Percentiles rank a stretch among this genome's conserved stretches.
phyloP scores from a whole-genome alignment of 768 basidiomycete species.

The Hortiboletus flavorubellus region DNA sequence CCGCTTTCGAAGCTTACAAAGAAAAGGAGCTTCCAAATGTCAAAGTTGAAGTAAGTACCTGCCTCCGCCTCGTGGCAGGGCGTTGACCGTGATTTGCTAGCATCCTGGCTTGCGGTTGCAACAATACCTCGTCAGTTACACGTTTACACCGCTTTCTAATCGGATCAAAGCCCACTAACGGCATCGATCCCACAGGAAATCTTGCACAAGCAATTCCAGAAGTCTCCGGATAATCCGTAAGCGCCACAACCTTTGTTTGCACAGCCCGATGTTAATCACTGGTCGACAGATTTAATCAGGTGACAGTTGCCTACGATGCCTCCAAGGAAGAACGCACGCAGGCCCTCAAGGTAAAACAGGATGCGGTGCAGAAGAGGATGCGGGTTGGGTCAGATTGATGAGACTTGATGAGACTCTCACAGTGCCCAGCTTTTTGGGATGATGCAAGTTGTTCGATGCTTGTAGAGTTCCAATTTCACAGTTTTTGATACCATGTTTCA shows the following conservation, averaged over 20 bases:
- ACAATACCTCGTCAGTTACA: constrained; percentile 71
- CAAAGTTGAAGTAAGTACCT: constrained; percentile 60
- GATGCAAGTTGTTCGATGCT: not conserved
- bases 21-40: constrained; percentile 82
- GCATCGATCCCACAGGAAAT: constrained; percentile 53
- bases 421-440: not conserved
- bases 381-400: constrained; percentile 34
- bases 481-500: constrained; percentile 6
- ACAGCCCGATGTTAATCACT: constrained; percentile 6
- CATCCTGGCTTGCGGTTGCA: constrained; percentile 88
- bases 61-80: not conserved
- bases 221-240: constrained; percentile 93
- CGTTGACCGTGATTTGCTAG: constrained; percentile 35
- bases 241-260: constrained; percentile 20
- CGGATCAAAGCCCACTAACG: not conserved
- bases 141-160: not conserved
- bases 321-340: constrained; percentile 82
- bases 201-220: constrained; percentile 93
- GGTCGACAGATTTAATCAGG: constrained; percentile 74
- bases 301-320: constrained; percentile 75
- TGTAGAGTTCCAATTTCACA: not conserved
- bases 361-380: constrained; percentile 63
- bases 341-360: constrained; percentile 66
- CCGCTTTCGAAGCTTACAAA: constrained; percentile 86
- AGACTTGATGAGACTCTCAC: not conserved